phyloP scores from a whole-genome alignment of 2,329 filamentous ascomycete species.

The Phaeosphaeriaceae sp. region DNA sequence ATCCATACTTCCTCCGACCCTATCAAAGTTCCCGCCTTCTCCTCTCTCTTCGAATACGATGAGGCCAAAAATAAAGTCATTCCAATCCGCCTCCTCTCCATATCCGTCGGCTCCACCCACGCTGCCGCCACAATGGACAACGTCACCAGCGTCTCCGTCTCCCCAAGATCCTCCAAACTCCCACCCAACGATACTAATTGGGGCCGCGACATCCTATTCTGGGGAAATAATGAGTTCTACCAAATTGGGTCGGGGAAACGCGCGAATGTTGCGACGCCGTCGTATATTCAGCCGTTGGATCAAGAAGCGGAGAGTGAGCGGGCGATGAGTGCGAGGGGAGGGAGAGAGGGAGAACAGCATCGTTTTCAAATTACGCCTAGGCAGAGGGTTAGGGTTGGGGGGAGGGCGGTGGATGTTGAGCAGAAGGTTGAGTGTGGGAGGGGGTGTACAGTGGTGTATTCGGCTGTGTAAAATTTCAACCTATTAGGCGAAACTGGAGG shows the following conservation, averaged over 20 bases:
- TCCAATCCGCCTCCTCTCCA: constrained; percentile 76
- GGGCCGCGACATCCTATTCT: constrained; percentile 88
- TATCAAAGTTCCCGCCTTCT: constrained; percentile 81
- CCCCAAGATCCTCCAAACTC: constrained; percentile 43
- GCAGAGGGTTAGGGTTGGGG: constrained; percentile 71
- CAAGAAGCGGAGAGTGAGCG: constrained; percentile 59
- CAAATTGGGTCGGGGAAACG: constrained; percentile 92
- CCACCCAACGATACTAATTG: constrained; percentile 77
- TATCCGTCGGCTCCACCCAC: constrained; percentile 82
- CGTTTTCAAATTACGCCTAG: constrained; percentile 82
- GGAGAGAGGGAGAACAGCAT: constrained; percentile 69
- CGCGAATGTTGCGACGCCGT: constrained; percentile 76
- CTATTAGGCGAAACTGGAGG: too few relatives aligned
- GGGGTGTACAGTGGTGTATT: constrained; percentile 69
- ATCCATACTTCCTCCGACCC: constrained; percentile 82
- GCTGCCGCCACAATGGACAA: constrained; percentile 84
- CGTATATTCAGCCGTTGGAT: constrained; percentile 80
- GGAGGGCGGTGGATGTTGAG: constrained; percentile 76
- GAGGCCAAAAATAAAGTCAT: constrained; percentile 70
- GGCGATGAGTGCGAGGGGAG: constrained; percentile 21
- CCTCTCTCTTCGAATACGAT: constrained; percentile 85
- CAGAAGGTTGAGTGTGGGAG: constrained; percentile 89
- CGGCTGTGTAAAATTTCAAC: constrained; percentile 14
- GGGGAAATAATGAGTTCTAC: constrained; percentile 93
- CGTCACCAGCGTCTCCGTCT: constrained; percentile 69